These are phyloP conservation scores for Pulveroboletus sp. DNA, from an alignment of 768 basidiomycete genomes.

Conservation along the genomic window DNA sequence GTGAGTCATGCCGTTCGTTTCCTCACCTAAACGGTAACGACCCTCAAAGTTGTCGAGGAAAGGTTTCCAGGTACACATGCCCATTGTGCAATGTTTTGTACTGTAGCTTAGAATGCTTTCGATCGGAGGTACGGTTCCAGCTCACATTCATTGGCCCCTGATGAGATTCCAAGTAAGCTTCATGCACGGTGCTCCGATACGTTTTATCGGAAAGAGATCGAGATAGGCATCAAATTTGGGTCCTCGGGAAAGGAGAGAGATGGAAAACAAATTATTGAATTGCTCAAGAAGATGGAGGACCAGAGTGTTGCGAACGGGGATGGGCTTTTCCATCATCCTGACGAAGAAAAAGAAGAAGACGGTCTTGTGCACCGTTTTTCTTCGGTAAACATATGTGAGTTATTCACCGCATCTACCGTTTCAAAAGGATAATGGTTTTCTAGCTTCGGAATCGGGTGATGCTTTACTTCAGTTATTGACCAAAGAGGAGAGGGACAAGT, in stretches of 20 bases:
- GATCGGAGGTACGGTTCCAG: conserved; percentile 50
- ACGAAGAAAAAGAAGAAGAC: conserved; percentile 37
- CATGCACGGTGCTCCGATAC: conserved; percentile 76
- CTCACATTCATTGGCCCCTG: not conserved
- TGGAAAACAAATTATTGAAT: conserved; percentile 58
- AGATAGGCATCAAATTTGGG: conserved; percentile 52
- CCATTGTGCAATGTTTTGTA: conserved; percentile 77
- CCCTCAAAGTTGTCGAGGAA: conserved; percentile 58
- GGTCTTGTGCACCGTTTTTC: conserved; percentile 50
- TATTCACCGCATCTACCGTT: not conserved
- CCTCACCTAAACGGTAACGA: not conserved
- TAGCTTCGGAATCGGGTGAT: conserved; percentile 54
- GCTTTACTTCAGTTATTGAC: conserved; percentile 59
- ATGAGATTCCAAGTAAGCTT: conserved; percentile 28
- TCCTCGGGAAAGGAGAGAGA: conserved; percentile 56
- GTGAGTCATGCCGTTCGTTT: conserved; percentile 30
- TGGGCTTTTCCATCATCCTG: conserved; percentile 27
- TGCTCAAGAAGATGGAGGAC: conserved; percentile 71
- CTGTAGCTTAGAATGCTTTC: conserved; percentile 77
- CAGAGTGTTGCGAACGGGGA: conserved; percentile 40
- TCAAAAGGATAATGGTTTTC: not conserved
- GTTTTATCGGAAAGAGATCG: conserved; percentile 75
- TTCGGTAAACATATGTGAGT: conserved; percentile 58
- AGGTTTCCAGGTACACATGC: conserved; percentile 77
- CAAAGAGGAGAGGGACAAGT: conserved; percentile 54